These are phyloP conservation scores for Russula ochroleuca DNA, from an alignment of 768 basidiomycete genomes.

Conservation along the genomic window DNA sequence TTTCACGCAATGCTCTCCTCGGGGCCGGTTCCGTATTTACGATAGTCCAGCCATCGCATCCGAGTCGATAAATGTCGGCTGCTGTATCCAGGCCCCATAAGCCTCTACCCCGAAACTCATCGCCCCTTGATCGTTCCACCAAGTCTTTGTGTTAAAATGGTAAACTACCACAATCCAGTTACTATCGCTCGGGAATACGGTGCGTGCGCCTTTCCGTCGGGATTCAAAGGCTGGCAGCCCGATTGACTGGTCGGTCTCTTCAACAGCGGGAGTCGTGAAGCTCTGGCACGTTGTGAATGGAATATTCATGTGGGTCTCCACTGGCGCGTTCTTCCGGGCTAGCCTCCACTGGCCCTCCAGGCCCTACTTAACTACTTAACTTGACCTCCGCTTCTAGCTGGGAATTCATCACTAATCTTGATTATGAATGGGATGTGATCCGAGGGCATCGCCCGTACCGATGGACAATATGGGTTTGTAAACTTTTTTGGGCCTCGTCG, in stretches of 20 bases:
- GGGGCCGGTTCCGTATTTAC: too few relatives aligned
- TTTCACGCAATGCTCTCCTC: too few relatives aligned
- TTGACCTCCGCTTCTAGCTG: neutral
- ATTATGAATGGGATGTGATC: constrained; percentile 1
- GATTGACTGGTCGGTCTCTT: neutral
- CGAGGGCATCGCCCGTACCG: neutral
- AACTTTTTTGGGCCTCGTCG: neutral
- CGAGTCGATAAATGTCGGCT: neutral
- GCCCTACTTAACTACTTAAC: neutral
- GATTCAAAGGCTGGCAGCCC: too few relatives aligned
- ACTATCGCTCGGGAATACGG: neutral
- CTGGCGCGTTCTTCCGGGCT: neutral
- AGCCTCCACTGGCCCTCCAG: neutral
- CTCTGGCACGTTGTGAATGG: constrained; percentile 9
- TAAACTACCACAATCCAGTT: constrained; percentile 2
- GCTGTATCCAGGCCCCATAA: neutral
- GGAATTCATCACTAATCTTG: constrained; percentile 2
- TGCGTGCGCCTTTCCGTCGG: neutral
- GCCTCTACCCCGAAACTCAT: neutral
- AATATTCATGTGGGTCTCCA: constrained; percentile 2
- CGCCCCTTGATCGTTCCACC: neutral
- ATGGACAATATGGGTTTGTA: constrained; percentile 14
- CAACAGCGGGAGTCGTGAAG: neutral
- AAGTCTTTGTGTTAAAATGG: neutral
- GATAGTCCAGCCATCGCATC: too few relatives aligned